Evolutionary conservation across 2,329 filamentous ascomycete genomes (phyloP).

Genomic region (Botrytis pseudocinerea): DNA sequence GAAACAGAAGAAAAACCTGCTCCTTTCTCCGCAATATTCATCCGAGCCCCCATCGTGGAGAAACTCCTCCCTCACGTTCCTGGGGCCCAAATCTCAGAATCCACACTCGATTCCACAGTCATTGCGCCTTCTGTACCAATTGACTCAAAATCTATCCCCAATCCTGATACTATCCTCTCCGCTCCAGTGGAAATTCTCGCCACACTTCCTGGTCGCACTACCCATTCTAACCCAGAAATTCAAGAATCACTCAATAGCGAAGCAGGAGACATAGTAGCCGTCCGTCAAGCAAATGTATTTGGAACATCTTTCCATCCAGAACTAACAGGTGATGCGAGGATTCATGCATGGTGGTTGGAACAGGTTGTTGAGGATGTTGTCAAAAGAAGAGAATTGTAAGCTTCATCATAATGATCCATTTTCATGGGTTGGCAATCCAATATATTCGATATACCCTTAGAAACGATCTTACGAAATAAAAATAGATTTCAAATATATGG

Average conservation of each 20-base stretch:
- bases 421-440: not conserved
- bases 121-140: conserved; percentile 36
- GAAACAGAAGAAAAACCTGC: conserved; percentile 27
- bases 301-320: conserved; percentile 97
- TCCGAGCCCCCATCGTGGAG: conserved; percentile 91
- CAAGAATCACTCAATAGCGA: conserved; percentile 43
- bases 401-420: not conserved
- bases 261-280: conserved; percentile 79
- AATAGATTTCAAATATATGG: not conserved
- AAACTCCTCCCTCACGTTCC: conserved; percentile 59
- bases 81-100: conserved; percentile 42
- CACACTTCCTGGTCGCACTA: conserved; percentile 48
- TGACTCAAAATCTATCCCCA: conserved; percentile 21
- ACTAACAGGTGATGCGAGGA: conserved; percentile 80
- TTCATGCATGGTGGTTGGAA: conserved; percentile 91
- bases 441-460: not conserved
- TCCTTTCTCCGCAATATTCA: conserved; percentile 86
- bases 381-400: conserved; percentile 22
- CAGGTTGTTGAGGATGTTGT: conserved; percentile 56
- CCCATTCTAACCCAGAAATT: conserved; percentile 10
- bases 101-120: conserved; percentile 45
- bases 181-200: conserved; percentile 52
- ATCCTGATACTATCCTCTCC: conserved; percentile 31
- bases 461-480: not conserved
- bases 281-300: conserved; percentile 87